Evolutionary conservation across 345 rosid species (phyloP).

Genomic region (Brassica incana): DNA sequence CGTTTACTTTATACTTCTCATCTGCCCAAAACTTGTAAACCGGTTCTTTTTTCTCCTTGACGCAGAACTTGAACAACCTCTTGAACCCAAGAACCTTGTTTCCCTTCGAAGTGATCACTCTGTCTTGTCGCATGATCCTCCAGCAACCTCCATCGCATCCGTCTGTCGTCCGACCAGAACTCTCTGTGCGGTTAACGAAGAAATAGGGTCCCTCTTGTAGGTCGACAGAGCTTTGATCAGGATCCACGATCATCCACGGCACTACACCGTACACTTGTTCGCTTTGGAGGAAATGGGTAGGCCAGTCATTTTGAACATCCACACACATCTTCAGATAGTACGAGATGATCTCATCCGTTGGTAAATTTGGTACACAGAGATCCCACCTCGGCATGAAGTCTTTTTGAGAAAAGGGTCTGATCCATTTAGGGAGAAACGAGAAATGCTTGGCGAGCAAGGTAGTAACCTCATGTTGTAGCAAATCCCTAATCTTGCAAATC

Average conservation of each 20-base stretch:
- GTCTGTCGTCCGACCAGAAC: neutral
- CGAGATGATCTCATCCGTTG: neutral
- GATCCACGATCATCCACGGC: neutral
- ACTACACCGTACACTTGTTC: neutral
- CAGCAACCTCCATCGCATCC: slow-evolving; percentile 1
- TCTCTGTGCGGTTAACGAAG: neutral
- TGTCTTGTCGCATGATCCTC: slow-evolving; percentile 4
- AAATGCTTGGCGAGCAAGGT: slow-evolving; percentile 8
- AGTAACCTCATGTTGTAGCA: slow-evolving; percentile 1
- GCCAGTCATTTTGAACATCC: neutral
- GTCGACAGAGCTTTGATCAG: neutral
- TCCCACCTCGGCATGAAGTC: neutral
- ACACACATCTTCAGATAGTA: neutral
- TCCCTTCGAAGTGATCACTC: neutral
- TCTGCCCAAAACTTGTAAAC: neutral
- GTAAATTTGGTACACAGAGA: neutral
- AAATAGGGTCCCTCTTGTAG: neutral
- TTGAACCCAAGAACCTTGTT: neutral
- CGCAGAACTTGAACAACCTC: neutral
- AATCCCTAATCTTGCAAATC: slow-evolving; percentile 12
- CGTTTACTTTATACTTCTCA: neutral
- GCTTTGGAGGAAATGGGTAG: neutral
- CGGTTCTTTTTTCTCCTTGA: neutral
- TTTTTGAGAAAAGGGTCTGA: neutral
- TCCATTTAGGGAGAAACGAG: neutral